A percentile compares a stretch with the other conserved stretches of the same genome.
Conservation (phyloP, 495 filamentous ascomycete genomes). For the Aspergillus cavernicola region DNA sequence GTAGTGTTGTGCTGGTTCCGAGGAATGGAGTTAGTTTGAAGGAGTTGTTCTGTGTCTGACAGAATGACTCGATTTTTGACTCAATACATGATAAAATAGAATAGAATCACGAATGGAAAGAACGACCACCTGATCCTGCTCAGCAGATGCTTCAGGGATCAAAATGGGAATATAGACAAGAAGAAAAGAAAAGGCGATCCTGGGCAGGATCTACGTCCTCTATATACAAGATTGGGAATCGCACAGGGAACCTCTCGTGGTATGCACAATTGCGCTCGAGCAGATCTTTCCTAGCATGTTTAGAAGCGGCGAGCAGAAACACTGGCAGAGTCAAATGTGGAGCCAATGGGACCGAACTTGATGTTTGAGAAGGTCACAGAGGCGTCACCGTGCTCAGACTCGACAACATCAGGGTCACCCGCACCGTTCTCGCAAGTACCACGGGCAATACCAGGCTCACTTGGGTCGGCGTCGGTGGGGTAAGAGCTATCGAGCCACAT, state of each 20-base stretch:
- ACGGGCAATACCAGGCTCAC: constrained; percentile 61
- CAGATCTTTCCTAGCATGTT: background rate
- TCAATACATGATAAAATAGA: background rate
- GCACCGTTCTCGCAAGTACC: constrained; percentile 63
- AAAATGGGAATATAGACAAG: background rate
- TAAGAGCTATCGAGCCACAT: constrained; percentile 79
- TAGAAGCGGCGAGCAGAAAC: constrained; percentile 1
- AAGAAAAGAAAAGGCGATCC: background rate
- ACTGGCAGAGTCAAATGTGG: constrained; percentile 46
- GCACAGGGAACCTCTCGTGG: background rate
- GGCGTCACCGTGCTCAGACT: constrained; percentile 49
- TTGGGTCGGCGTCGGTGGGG: constrained; percentile 53
- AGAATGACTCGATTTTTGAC: background rate
- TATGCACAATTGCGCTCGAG: background rate
- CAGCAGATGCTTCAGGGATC: background rate
- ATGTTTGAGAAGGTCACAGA: constrained; percentile 67
- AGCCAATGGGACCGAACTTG: constrained; percentile 62
- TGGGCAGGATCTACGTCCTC: background rate
- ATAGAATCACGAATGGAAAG: background rate
- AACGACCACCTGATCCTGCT: background rate
- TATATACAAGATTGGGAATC: background rate
- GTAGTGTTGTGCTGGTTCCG: too few relatives aligned
- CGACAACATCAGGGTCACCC: constrained; percentile 61
- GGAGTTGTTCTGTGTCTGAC: too few relatives aligned
- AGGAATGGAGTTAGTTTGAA: too few relatives aligned